Percentiles rank a stretch among this genome's conserved stretches.
phyloP scores from a whole-genome alignment of 805 yeast genomes.

The Ogataea chonburiensis region DNA sequence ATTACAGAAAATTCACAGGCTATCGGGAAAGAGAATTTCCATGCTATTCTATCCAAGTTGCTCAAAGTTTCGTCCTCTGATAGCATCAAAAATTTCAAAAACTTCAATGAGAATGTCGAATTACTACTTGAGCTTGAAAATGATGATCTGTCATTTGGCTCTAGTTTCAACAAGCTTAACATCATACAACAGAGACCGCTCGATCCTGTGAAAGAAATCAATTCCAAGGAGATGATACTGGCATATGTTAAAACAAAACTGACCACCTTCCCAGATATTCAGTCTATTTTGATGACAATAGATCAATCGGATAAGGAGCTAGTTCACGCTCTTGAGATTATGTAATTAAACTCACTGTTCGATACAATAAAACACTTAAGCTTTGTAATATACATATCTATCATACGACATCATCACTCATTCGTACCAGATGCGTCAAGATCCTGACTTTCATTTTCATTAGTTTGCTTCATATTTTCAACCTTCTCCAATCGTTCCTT shows the following conservation, averaged over 20 bases:
- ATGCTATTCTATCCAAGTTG: conserved; percentile 43
- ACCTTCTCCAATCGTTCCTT: conserved; percentile 43
- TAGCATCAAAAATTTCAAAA: conserved; percentile 34
- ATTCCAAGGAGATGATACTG: conserved; percentile 31
- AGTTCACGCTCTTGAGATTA: conserved; percentile 14
- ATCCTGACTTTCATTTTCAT: conserved; percentile 10
- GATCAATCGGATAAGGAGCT: conserved; percentile 21
- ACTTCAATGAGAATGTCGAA: conserved; percentile 41
- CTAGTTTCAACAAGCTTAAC: conserved; percentile 72
- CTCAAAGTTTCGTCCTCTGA: conserved; percentile 37
- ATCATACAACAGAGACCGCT: conserved; percentile 57
- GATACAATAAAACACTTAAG: background rate
- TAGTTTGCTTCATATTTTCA: conserved; percentile 21
- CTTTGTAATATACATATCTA: conserved; percentile 11
- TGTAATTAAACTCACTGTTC: background rate
- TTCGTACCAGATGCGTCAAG: conserved; percentile 3
- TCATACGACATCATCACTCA: conserved; percentile 8
- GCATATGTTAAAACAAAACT: conserved; percentile 34
- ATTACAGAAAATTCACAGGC: conserved; percentile 40
- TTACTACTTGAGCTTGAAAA: conserved; percentile 60
- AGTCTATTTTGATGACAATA: conserved; percentile 14
- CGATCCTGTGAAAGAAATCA: conserved; percentile 67
- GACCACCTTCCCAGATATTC: conserved; percentile 18
- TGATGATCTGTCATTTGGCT: conserved; percentile 70
- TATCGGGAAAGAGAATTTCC: conserved; percentile 40